Base-by-base conservation (phyloP, 768 basidiomycete genomes). In the Leucocoprinus sp. region DNA sequence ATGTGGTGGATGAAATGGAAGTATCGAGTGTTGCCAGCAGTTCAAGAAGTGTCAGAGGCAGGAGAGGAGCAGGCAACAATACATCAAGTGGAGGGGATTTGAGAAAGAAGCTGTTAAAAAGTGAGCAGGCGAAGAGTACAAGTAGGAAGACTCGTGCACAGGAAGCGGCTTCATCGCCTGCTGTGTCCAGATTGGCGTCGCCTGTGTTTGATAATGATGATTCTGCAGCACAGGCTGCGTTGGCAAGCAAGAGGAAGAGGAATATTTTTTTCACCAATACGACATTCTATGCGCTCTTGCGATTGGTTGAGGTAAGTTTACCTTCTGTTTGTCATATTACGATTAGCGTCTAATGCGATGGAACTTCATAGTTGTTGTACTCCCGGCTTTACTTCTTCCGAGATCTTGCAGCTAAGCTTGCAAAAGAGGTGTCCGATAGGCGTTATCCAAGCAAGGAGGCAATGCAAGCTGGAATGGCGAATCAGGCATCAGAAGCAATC, bases 261-360 rank as follows among this genome's bases (percentile, higher is more conserved):
- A 74, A 64, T 52, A 73, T 80, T 27, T 92, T 97, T 65, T 97
- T 90, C 64, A 80, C 82, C 49, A 97, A 96, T 64, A 91, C 88
- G 15, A 72, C 80, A 18, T 90, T 90, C 57, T 99, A 97, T 67
- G 76, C 78, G 8, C 65, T 97, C 18, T 64, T 98, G 55, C 78
- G 95, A 26, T 67, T 93, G 39, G 61, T 97, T 33, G 86, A 97
- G 80, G 95, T 92, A 48, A 38, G 82, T 45, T 4, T 4, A 18
- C 60, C 26, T 21, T 31, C 19, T 34, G 50, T 27, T 2, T 27
- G 31, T 44, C 45, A 6, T 47, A 22, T 48, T 45, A 37, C 2
- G 5, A 22, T 8, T 42, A 14, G 42, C 42, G 19, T 28, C 23
- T 54, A 34, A 41, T 35, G 42, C 51, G 28, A 38, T 17, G 26